Evolutionary conservation across 805 yeast species (phyloP).

Genomic region (Yarrowia sp.): DNA sequence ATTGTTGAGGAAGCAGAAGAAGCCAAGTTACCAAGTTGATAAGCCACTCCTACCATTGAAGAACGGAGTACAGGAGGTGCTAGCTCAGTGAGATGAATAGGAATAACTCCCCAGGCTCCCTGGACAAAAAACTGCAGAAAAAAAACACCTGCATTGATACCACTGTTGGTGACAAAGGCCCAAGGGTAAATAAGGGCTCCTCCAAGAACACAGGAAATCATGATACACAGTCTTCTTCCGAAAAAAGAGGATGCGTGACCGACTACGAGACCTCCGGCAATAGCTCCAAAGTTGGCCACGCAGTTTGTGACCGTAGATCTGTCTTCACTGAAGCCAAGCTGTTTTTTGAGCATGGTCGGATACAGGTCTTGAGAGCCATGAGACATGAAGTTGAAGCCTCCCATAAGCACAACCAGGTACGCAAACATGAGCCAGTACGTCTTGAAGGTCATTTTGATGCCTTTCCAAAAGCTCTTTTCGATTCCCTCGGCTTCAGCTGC

Average conservation of each 20-base stretch:
- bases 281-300: not conserved
- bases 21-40: slow-evolving; percentile 44
- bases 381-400: slow-evolving; percentile 40
- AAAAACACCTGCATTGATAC: not conserved
- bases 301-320: not conserved
- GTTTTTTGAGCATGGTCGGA: slow-evolving; percentile 60
- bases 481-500: not conserved
- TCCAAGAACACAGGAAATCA: not conserved
- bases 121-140: not conserved
- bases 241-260: not conserved
- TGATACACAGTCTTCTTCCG: not conserved
- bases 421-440: slow-evolving; percentile 57
- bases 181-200: slow-evolving; percentile 6
- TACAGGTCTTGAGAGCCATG: slow-evolving; percentile 72
- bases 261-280: not conserved
- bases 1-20: slow-evolving; percentile 70
- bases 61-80: not conserved
- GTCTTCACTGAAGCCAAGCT: slow-evolving; percentile 47
- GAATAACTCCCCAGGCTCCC: slow-evolving; percentile 2
- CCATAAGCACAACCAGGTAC: slow-evolving; percentile 57
- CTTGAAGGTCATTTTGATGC: slow-evolving; percentile 29
- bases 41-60: not conserved
- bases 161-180: not conserved
- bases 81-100: not conserved
- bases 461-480: not conserved